Evolutionary conservation across 2,329 filamentous ascomycete species (phyloP).

Genomic region (Fusarium praegraminearum): DNA sequence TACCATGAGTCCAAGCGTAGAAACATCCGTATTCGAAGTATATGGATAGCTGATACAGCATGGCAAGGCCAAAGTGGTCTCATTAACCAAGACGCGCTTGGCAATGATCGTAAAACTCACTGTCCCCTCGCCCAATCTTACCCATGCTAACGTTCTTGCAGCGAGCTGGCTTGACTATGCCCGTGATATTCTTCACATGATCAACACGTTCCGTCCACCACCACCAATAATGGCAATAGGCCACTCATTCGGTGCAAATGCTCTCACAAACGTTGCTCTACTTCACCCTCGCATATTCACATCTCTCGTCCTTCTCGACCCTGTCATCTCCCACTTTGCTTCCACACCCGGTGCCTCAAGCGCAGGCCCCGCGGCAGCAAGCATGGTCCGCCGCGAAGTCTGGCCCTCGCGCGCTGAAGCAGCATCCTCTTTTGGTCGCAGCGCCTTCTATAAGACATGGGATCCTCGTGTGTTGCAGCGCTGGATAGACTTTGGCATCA

Average conservation of each 20-base stretch:
- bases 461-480: constrained; percentile 80
- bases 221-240: constrained; percentile 86
- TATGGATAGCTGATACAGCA: constrained; percentile 92
- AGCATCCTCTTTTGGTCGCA: constrained; percentile 72
- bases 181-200: constrained; percentile 84
- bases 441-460: constrained; percentile 81
- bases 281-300: constrained; percentile 85
- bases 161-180: constrained; percentile 84
- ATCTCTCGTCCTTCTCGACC: constrained; percentile 83
- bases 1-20: constrained; percentile 66
- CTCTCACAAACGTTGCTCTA: constrained; percentile 77
- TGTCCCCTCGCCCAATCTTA: neutral
- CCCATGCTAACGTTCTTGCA: constrained; percentile 19
- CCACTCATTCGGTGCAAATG: constrained; percentile 87
- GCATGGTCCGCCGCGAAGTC: constrained; percentile 78
- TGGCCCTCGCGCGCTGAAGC: constrained; percentile 85
- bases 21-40: constrained; percentile 78
- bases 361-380: constrained; percentile 66
- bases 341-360: constrained; percentile 52
- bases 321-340: constrained; percentile 73
- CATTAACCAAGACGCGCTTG: constrained; percentile 79
- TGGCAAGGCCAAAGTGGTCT: constrained; percentile 84
- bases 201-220: constrained; percentile 85
- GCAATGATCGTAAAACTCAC: constrained; percentile 79
- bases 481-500: constrained; percentile 75